Conservation (phyloP, 257 asterid genomes). For the Fraxinus excelsior region DNA sequence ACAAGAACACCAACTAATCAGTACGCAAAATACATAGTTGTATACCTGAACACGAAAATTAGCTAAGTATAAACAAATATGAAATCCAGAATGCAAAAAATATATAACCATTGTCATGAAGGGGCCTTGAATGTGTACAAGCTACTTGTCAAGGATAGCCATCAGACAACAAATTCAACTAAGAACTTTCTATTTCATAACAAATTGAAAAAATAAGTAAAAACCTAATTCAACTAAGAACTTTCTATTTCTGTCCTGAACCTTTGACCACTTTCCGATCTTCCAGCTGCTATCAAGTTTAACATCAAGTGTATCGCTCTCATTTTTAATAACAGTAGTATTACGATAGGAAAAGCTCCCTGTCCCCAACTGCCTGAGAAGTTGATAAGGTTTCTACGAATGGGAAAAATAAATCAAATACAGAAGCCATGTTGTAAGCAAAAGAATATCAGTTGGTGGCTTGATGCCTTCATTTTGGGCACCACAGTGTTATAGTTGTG, state of each 20-base stretch:
- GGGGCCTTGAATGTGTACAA: not conserved
- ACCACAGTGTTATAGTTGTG: constrained; percentile 43
- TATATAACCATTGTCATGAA: not conserved
- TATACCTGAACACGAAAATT: not conserved
- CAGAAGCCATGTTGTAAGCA: not conserved
- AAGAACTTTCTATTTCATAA: not conserved
- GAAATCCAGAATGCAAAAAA: not conserved
- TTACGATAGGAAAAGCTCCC: not conserved
- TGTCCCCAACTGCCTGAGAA: not conserved
- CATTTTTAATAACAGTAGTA: constrained; percentile 12
- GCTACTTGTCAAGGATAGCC: not conserved
- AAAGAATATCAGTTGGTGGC: not conserved
- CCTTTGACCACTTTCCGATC: not conserved
- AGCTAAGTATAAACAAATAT: not conserved
- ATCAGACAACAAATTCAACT: not conserved
- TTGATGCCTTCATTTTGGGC: constrained; percentile 14
- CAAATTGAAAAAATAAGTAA: not conserved
- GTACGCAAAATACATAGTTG: no score
- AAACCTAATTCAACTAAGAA: not conserved
- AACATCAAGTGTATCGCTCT: constrained; percentile 13
- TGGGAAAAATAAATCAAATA: constrained; percentile 16
- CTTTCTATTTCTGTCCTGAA: constrained; percentile 18
- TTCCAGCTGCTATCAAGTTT: constrained; percentile 11
- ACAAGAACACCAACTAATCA: not conserved
- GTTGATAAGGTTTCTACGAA: not conserved